Conservation (phyloP, 805 yeast genomes). For the Lipomyces orientalis region DNA sequence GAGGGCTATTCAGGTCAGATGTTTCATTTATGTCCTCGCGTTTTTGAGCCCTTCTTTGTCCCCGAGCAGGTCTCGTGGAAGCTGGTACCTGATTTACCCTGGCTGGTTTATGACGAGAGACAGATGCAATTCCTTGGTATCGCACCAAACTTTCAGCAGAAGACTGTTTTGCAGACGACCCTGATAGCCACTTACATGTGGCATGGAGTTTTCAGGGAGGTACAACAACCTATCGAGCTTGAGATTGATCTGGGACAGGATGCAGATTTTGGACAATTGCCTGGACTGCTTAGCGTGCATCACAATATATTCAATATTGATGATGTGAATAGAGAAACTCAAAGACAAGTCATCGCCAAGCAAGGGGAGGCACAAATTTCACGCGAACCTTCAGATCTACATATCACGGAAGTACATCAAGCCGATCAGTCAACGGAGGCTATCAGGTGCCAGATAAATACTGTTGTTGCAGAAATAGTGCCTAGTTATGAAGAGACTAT, state of each 20-base stretch:
- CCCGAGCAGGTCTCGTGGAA: slow-evolving; percentile 18
- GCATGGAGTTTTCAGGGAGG: slow-evolving; percentile 25
- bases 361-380: background rate
- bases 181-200: slow-evolving; percentile 22
- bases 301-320: background rate
- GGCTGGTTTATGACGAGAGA: slow-evolving; percentile 19
- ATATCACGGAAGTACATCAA: background rate
- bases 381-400: background rate
- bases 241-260: slow-evolving; percentile 17
- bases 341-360: background rate
- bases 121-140: slow-evolving; percentile 16
- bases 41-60: slow-evolving; percentile 24
- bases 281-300: slow-evolving; percentile 20
- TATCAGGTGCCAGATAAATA: slow-evolving; percentile 2
- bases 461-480: slow-evolving; percentile 24
- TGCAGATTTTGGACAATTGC: slow-evolving; percentile 18
- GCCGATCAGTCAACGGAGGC: background rate
- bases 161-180: slow-evolving; percentile 12
- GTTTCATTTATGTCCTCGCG: slow-evolving; percentile 15
- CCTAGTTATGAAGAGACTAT: slow-evolving; percentile 30
- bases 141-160: slow-evolving; percentile 28
- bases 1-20: slow-evolving; percentile 21
- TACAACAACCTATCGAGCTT: slow-evolving; percentile 21
- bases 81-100: slow-evolving; percentile 21
- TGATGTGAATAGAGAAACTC: background rate